These are phyloP conservation scores for Lipomyces spencermartinsiae DNA, from an alignment of 805 yeast genomes.

Conservation along the genomic window DNA sequence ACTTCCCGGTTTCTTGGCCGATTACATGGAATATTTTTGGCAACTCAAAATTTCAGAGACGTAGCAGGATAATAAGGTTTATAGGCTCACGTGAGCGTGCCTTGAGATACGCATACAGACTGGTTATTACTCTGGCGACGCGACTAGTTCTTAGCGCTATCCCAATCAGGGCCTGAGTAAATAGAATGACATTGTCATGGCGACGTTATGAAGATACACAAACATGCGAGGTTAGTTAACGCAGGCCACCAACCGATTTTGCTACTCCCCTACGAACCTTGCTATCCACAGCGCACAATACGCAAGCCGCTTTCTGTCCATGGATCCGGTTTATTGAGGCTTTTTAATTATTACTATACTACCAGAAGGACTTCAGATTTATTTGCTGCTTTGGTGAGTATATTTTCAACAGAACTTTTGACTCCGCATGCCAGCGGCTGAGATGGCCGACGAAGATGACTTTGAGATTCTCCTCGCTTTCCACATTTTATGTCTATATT, in stretches of 20 bases:
- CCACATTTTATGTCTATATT: neutral
- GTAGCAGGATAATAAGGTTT: neutral
- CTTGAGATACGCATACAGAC: neutral
- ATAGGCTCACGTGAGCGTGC: neutral
- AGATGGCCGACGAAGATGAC: neutral
- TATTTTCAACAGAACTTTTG: neutral
- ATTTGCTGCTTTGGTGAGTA: neutral
- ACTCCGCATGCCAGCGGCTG: neutral
- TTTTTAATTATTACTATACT: neutral
- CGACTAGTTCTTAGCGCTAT: neutral
- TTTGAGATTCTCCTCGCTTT: neutral
- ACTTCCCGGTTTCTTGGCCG: neutral
- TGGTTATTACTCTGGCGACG: neutral
- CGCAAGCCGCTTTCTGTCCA: neutral
- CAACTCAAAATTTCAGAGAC: neutral
- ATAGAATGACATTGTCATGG: slow-evolving; percentile 26
- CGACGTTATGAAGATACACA: slow-evolving; percentile 9
- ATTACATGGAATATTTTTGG: too few species aligned
- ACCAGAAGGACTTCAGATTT: neutral
- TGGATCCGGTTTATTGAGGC: neutral
- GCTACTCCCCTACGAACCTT: neutral
- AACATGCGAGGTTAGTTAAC: neutral
- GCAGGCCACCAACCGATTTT: neutral
- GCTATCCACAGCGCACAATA: neutral
- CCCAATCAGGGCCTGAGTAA: slow-evolving; percentile 11